Conservation (phyloP, 2,329 filamentous ascomycete genomes). For the Ophiostoma sp. region DNA sequence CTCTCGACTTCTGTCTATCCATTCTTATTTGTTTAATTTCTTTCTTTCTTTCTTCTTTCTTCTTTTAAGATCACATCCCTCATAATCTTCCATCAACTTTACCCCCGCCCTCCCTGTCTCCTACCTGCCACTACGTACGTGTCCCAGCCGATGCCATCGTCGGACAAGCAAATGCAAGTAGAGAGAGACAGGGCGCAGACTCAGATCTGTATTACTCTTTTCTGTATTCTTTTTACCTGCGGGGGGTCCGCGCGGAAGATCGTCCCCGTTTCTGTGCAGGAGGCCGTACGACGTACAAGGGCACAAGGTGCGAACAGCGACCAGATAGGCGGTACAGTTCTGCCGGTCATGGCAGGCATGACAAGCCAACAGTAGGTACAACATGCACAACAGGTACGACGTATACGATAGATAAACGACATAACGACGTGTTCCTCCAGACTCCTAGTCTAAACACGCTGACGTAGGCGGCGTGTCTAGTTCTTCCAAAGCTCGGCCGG, state of each 20-base stretch:
- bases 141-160: conserved; percentile 18
- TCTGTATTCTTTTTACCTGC: neutral
- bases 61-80: no score
- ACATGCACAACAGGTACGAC: neutral
- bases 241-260: neutral
- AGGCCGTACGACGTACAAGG: neutral
- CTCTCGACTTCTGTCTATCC: neutral
- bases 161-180: conserved; percentile 16
- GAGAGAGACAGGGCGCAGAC: conserved; percentile 10
- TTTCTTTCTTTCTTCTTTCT: neutral
- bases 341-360: neutral
- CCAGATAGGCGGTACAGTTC: conserved; percentile 1
- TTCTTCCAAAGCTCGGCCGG: neutral
- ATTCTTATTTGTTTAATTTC: neutral
- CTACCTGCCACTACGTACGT: conserved; percentile 15
- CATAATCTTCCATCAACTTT: neutral
- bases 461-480: neutral
- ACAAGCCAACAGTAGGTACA: neutral
- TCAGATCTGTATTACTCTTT: conserved; percentile 12
- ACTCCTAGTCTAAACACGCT: neutral
- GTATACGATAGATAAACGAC: neutral
- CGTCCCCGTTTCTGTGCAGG: neutral
- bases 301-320: neutral
- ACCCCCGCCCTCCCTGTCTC: neutral
- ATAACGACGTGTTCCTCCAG: neutral